Evolutionary conservation across 2,329 filamentous ascomycete genomes (phyloP), one percentile per base, ranked within the genome.

Genomic region (Fusarium tupiense): DNA sequence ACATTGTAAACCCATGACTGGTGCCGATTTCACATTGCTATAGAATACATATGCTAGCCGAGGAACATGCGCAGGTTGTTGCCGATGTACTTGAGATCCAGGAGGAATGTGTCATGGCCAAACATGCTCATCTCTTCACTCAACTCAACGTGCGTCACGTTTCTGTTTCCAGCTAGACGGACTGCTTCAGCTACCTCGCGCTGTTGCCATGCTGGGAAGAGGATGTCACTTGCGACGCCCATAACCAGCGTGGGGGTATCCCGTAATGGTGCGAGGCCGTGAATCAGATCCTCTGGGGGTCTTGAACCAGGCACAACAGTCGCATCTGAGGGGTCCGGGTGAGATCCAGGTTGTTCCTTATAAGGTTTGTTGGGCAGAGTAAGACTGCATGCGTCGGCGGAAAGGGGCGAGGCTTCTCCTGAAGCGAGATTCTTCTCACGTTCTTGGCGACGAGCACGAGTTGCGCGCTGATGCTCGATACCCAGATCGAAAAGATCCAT

Each of bases 401-500:
- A 64, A 2, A 86, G 81, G 5, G 88, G 78, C 47, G 90, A 87
- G 2, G 87, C 79, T 67, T 90, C 86, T 11, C 85, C 85, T 2
- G 86, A 85, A 29, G 88, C 86, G 5, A 95, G 84, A 57, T 89
- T 88, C 50, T 85, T 83, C 69, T 88, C 84, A 54, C 92, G 91
- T 62, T 90, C 86, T 20, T 88, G 85, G 22, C 95, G 87, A 35
- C 94, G 89, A 38, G 85, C 80, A 26, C 86, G 86, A 5, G 93
- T 90, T 26, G 88, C 90, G 8, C 85, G 82, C 80, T 95, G 94
- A 79, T 92, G 91, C 46, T 90, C 88, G 54, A 86, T 86, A 31
- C 96, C 95, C 0, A 99, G 89, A 79, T 99, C 96, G 82, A 99
- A 99, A 19, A 99, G 87, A 80, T 99, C 96, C 96, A 99, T 99